Evolutionary conservation across 169 alveolate species (phyloP).

Genomic region (Babesia divergens): DNA sequence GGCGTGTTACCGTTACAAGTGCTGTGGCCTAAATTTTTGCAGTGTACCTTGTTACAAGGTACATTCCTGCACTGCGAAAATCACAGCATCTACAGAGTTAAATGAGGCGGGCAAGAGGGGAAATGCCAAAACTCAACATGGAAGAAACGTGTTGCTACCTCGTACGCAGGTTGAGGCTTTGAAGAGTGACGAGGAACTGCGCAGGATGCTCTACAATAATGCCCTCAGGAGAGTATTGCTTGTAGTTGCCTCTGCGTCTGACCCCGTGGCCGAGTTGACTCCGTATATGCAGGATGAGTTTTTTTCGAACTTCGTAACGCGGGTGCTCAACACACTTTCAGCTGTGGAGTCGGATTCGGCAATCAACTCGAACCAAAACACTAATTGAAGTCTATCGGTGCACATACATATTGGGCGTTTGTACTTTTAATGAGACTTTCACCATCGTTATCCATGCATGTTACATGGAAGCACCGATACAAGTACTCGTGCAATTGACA

Average conservation of each 20-base stretch:
- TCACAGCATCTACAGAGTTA: not conserved
- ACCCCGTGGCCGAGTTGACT: constrained; percentile 5
- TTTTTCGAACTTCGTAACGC: constrained; percentile 23
- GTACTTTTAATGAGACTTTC: too few species aligned
- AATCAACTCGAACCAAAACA: too few species aligned
- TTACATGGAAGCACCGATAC: too few species aligned
- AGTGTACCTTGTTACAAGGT: constrained; percentile 43
- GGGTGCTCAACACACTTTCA: constrained; percentile 10
- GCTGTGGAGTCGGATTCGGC: too few species aligned
- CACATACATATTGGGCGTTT: too few species aligned
- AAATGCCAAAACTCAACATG: too few species aligned
- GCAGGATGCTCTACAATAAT: constrained; percentile 3
- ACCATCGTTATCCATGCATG: too few species aligned
- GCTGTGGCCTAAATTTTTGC: constrained; percentile 51
- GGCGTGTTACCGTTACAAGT: constrained; percentile 51
- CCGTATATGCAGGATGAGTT: constrained; percentile 38
- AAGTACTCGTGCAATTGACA: too few species aligned
- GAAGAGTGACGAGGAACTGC: constrained; percentile 30
- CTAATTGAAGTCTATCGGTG: too few species aligned
- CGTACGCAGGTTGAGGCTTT: not conserved
- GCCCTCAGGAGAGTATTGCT: constrained; percentile 14
- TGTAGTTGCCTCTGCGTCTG: not conserved
- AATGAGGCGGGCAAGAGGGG: too few species aligned
- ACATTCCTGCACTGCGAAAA: constrained; percentile 21
- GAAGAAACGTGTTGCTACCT: not conserved